Base-by-base conservation (phyloP, 306 rosid genomes). In the Malus asiatica region DNA sequence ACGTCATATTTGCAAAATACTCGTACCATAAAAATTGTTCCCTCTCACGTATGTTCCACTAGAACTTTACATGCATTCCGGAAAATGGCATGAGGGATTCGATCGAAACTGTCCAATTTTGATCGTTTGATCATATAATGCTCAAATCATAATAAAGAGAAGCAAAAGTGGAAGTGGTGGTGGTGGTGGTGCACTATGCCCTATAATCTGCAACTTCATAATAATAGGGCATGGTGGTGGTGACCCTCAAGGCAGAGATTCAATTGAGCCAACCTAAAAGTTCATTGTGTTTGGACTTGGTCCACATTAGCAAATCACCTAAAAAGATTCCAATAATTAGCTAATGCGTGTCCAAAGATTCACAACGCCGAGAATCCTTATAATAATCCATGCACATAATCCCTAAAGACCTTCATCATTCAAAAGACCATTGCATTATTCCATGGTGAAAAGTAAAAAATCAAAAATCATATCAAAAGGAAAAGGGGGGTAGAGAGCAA, bases 301-400 rank as follows among this genome's bases (percentile, higher is more conserved):
- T 74, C 78, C 78, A 62, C 78, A 45, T 29, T 74, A 11, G 46
- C 59, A 73, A 32, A 70, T 65, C 72, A 52, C n/a, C 27, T 38
- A 64, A 66, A 62, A 42, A 76, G 48, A 25, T 76, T 35, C 52
- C 27, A 76, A 53, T 53, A 51, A 35, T 52, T 33, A 75, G 72
- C 52, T 23, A 48, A 58, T 51, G 72, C 12, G 29, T 53, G 57
- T 38, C 27, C n/a, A 76, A 44, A 62, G 60, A 44, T 42, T 74
- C 27, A 40, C 61, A 60, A 33, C 18, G 55, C 8, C 4, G 55
- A 52, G 69, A 61, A 66, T 66, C 42, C 60, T 29, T 30, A 29
- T 63, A 15, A 16, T 22, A 64, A 64, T 64, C 68, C 45, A 20
- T 55, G 4, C 33, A 46, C 23, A 66, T 35, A 66, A 66, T 52